Conservation (phyloP, 352 stramenopile species). For the Phytophthora syringae region DNA sequence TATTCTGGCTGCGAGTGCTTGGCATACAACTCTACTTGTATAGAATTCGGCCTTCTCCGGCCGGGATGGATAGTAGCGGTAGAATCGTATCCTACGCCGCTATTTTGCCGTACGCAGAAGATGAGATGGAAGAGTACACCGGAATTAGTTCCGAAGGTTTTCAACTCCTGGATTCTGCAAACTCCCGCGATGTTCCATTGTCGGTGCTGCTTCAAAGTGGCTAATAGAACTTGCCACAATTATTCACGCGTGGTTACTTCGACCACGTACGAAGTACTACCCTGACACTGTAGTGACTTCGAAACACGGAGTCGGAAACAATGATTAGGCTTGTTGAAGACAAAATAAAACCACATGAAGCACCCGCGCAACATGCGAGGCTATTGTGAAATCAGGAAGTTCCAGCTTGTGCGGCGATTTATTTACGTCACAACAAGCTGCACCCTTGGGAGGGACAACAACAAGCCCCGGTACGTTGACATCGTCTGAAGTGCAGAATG, state of each 20-base stretch:
- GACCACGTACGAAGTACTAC: neutral
- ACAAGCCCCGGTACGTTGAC: no score
- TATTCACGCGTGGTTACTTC: neutral
- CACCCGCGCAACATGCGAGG: no score
- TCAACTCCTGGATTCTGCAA: conserved; percentile 26
- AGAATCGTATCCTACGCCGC: conserved; percentile 14
- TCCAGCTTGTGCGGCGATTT: no score
- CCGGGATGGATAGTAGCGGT: neutral
- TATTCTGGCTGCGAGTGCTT: conserved; percentile 35
- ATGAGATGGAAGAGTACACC: conserved; percentile 30
- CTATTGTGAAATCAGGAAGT: no score
- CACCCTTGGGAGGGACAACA: no score
- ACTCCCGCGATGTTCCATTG: conserved; percentile 17
- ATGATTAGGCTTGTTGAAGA: no score
- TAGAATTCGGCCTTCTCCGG: conserved; percentile 9
- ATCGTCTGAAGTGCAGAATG: no score
- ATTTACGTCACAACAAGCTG: no score
- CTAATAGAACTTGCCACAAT: neutral
- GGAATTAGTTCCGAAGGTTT: conserved; percentile 19
- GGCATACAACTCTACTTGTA: conserved; percentile 44
- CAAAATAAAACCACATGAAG: no score
- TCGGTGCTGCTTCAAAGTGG: conserved; percentile 19
- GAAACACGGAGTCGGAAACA: no score
- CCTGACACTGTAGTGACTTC: no score
- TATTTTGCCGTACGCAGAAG: conserved; percentile 20